Evolutionary conservation across 2,329 filamentous ascomycete genomes (phyloP), one percentile per base, ranked within the genome.

Genomic region (Neonectria magnoliae): DNA sequence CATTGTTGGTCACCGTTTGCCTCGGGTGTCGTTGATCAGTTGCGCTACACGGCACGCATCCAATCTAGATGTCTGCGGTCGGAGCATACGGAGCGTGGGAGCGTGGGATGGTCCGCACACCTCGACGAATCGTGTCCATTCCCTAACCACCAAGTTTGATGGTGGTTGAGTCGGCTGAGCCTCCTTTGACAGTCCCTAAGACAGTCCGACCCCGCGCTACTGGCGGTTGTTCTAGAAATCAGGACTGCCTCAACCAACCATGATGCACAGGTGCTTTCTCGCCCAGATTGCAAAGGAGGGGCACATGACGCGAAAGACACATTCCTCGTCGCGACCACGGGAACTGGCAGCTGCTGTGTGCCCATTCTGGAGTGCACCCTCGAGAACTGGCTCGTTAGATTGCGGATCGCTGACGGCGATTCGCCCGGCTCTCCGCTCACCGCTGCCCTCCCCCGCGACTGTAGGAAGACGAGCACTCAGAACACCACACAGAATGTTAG

Each of bases 161-260:
- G 58, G 16, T 51, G 63, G 64, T 69, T 58, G 54, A 60, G 59
- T 65, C 66, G 65, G 71, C 64, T 60, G 68, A 60, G 68, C 65
- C 68, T 74, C 68, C 56, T 73, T 64, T 59, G 56, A 65, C 58
- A 47, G 48, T 66, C 59, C 42, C 53, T 22, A 29, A 33, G 44
- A 54, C 56, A 16, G 59, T 56, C 61, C 41, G 55, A 53, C 57
- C 59, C 53, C 70, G 75, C 76, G 76, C 74, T 74, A 76, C 75
- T 67, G 73, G 76, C 76, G 76, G 75, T 72, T 77, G 69, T 76
- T 73, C 74, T 73, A 76, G 73, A 77, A 76, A 76, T 76, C 68
- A 53, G 66, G 57, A 56, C 48, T n/a, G 54, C 62, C 29, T 55
- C 45, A 59, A 47, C 74, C 74, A 76, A 76, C 74, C 63, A 67